A percentile compares a stretch with the other conserved stretches of the same genome.
phyloP scores from a whole-genome alignment of 805 yeast species.

The Metschnikowia baotianmanensis region DNA sequence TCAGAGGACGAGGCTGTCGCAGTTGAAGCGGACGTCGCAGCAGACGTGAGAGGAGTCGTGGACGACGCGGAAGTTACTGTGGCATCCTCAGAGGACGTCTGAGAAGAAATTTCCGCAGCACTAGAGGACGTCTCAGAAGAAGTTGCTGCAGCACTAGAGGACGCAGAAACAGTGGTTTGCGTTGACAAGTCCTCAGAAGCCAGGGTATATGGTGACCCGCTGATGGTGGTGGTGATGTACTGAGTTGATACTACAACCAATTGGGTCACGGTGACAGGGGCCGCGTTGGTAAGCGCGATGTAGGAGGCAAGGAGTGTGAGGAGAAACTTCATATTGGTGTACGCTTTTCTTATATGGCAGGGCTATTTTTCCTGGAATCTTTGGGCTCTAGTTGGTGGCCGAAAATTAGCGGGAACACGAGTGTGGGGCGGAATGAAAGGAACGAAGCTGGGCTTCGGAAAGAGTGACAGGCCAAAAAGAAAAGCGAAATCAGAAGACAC shows the following conservation, averaged over 20 bases:
- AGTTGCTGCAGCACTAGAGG: neutral
- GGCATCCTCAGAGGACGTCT: neutral
- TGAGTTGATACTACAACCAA: slow-evolving; percentile 12
- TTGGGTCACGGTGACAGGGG: slow-evolving; percentile 12
- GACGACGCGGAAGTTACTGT: slow-evolving; percentile 1
- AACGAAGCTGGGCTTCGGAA: neutral
- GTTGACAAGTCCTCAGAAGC: slow-evolving; percentile 1
- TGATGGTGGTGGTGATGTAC: slow-evolving; percentile 12
- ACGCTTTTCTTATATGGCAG: neutral
- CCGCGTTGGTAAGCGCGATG: slow-evolving; percentile 13
- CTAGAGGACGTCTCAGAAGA: neutral
- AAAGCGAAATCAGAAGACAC: neutral
- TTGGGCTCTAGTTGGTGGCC: neutral
- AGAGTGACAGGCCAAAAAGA: neutral
- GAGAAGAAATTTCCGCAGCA: neutral
- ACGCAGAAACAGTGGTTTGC: neutral
- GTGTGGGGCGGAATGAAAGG: neutral
- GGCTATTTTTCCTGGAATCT: neutral
- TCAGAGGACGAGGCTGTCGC: slow-evolving; percentile 7
- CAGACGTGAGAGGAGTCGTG: neutral
- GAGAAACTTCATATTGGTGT: slow-evolving; percentile 2
- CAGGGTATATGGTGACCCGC: slow-evolving; percentile 12
- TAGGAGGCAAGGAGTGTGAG: slow-evolving; percentile 9
- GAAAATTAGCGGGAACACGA: neutral
- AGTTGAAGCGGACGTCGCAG: slow-evolving; percentile 1